Evolutionary conservation across 495 filamentous ascomycete genomes (phyloP).

Genomic region (Neurospora tetraspora): DNA sequence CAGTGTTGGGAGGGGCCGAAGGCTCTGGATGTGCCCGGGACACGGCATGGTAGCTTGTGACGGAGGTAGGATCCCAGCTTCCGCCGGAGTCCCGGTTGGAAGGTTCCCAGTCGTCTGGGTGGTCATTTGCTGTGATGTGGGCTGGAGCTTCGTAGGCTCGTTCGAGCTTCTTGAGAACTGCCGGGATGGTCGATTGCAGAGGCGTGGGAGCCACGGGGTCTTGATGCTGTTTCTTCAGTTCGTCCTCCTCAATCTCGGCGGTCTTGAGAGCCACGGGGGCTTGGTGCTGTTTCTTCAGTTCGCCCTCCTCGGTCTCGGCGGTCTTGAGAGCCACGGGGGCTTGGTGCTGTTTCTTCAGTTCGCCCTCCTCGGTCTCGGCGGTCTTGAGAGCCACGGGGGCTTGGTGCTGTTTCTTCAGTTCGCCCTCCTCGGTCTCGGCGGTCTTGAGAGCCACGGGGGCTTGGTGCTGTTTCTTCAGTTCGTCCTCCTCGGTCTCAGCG

Average conservation of each 20-base stretch:
- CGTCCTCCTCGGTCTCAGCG: not conserved
- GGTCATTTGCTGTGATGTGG: conserved; percentile 1
- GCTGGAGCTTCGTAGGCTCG: conserved; percentile 2
- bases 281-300: not conserved
- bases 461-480: not conserved
- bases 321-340: not conserved
- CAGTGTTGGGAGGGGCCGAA: not conserved
- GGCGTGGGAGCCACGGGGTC: conserved; percentile 5
- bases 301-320: not conserved
- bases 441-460: not conserved
- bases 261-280: conserved; percentile 1
- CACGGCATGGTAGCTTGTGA: not conserved
- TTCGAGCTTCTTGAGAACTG: conserved; percentile 1
- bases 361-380: not conserved
- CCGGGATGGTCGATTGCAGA: not conserved
- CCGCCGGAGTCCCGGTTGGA: conserved; percentile 1
- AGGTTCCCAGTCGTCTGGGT: not conserved
- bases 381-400: conserved; percentile 1
- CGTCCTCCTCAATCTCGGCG: not conserved
- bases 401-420: not conserved
- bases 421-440: not conserved
- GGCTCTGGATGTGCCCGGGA: not conserved
- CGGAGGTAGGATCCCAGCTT: not conserved
- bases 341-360: not conserved
- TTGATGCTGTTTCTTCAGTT: not conserved